Evolutionary conservation across 352 stramenopile species (phyloP).

Genomic region (Elongisporangium prolatum): DNA sequence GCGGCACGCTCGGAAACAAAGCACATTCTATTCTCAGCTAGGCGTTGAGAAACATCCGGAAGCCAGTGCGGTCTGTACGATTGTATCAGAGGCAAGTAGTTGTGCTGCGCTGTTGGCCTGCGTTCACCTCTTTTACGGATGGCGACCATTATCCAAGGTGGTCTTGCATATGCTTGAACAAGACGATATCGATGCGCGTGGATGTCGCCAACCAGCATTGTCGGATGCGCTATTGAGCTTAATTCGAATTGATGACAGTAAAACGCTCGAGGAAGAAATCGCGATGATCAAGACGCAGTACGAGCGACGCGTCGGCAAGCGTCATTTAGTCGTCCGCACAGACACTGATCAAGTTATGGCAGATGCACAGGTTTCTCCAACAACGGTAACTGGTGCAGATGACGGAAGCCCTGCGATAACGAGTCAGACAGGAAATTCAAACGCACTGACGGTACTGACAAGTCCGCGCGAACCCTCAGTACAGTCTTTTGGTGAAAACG

Average conservation of each 20-base stretch:
- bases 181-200: constrained; percentile 6
- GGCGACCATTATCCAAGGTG: constrained; percentile 55
- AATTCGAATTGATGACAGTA: constrained; percentile 26
- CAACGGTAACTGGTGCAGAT: not conserved
- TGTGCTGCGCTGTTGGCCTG: constrained; percentile 76
- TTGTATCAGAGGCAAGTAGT: constrained; percentile 74
- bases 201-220: constrained; percentile 15
- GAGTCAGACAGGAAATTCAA: not conserved
- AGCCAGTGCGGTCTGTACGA: constrained; percentile 55
- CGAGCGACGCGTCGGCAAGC: constrained; percentile 56
- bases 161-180: constrained; percentile 59
- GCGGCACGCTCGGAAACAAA: constrained; percentile 54
- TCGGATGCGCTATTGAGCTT: constrained; percentile 33
- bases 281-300: constrained; percentile 75
- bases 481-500: not conserved
- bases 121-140: constrained; percentile 74
- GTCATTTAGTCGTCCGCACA: constrained; percentile 21
- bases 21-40: constrained; percentile 78
- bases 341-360: not conserved
- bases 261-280: constrained; percentile 70
- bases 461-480: not conserved
- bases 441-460: not conserved
- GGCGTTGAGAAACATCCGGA: constrained; percentile 56
- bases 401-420: not conserved
- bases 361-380: not conserved